Conservation (phyloP, 2,329 filamentous ascomycete species). For the Phaeosphaeriaceae sp. region DNA sequence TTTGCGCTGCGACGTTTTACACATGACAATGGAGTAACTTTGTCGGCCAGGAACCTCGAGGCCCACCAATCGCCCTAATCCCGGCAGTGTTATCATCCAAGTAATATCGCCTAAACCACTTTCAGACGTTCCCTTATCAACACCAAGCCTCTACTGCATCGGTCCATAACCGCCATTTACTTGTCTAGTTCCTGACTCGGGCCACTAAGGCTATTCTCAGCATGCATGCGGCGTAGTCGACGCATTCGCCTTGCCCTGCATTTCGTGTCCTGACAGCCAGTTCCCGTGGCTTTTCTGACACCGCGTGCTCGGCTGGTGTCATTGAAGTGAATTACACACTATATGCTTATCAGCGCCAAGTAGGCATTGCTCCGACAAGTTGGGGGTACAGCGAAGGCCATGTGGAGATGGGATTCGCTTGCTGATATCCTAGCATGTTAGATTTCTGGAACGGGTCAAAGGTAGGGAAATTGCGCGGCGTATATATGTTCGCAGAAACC, state of each 20-base stretch:
- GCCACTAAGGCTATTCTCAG: slow-evolving; percentile 16
- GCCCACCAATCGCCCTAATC: slow-evolving; percentile 19
- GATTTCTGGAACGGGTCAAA: slow-evolving; percentile 15
- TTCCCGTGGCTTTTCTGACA: slow-evolving; percentile 13
- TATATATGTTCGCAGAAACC: slow-evolving; percentile 27
- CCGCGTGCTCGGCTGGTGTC: slow-evolving; percentile 13
- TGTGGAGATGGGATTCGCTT: slow-evolving; percentile 19
- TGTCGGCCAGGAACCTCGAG: slow-evolving; percentile 10
- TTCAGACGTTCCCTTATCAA: slow-evolving; percentile 21
- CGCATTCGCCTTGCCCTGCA: slow-evolving; percentile 26
- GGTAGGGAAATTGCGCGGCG: slow-evolving; percentile 3
- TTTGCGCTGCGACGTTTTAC: slow-evolving; percentile 17
- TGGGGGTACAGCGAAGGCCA: slow-evolving; percentile 25
- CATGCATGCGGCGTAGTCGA: slow-evolving; percentile 26
- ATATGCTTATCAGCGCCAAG: slow-evolving; percentile 45
- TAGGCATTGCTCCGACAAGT: slow-evolving; percentile 14
- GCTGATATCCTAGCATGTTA: slow-evolving; percentile 12
- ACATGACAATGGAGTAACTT: slow-evolving; percentile 30
- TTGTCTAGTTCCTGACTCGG: slow-evolving; percentile 13
- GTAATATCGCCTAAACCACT: slow-evolving; percentile 12
- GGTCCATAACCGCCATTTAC: slow-evolving; percentile 11
- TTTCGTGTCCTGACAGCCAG: slow-evolving; percentile 14
- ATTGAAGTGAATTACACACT: slow-evolving; percentile 12
- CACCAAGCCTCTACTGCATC: slow-evolving; percentile 23
- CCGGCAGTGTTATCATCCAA: slow-evolving; percentile 28